A percentile compares a stretch with the other conserved stretches of the same genome.
Conservation (phyloP, 768 basidiomycete species). For the Cyclocybe aegerita region DNA sequence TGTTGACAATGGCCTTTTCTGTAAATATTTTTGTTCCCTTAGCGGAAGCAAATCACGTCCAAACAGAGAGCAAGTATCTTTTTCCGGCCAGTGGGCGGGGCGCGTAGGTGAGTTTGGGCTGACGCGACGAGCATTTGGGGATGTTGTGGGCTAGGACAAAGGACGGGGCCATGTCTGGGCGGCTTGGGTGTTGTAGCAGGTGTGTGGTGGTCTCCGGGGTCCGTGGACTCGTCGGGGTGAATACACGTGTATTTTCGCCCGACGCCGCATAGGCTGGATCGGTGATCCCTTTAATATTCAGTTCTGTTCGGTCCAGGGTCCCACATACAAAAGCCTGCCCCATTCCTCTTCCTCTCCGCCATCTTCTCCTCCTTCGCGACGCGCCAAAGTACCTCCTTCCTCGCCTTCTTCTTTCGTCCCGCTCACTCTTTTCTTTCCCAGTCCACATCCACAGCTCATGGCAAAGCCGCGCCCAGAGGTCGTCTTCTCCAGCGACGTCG, state of each 20-base stretch:
- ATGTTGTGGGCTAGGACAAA: constrained; percentile 2
- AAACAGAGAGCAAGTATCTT: no score
- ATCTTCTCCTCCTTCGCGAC: constrained; percentile 5
- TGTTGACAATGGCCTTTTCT: no score
- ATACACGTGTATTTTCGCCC: constrained; percentile 80
- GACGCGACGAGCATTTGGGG: background rate
- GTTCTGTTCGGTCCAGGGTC: constrained; percentile 54
- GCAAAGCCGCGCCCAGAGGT: constrained; percentile 47
- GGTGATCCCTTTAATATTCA: constrained; percentile 49
- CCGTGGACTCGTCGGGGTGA: constrained; percentile 42
- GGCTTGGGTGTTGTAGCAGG: constrained; percentile 5
- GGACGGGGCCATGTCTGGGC: constrained; percentile 3
- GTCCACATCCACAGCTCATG: constrained; percentile 15
- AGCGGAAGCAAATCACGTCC: no score
- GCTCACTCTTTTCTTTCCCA: constrained; percentile 8
- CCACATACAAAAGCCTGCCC: constrained; percentile 41
- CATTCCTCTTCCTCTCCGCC: constrained; percentile 26
- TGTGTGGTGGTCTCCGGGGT: constrained; percentile 14
- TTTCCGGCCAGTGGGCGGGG: background rate
- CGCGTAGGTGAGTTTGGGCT: background rate
- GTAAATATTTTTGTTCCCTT: no score
- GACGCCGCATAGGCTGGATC: constrained; percentile 38
- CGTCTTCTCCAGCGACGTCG: constrained; percentile 77
- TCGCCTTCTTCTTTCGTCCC: constrained; percentile 14
- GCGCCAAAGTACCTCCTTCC: constrained; percentile 12